Evolutionary conservation across 148 eudicot genomes (phyloP).

Genomic region (Tetragonia tetragonoides): DNA sequence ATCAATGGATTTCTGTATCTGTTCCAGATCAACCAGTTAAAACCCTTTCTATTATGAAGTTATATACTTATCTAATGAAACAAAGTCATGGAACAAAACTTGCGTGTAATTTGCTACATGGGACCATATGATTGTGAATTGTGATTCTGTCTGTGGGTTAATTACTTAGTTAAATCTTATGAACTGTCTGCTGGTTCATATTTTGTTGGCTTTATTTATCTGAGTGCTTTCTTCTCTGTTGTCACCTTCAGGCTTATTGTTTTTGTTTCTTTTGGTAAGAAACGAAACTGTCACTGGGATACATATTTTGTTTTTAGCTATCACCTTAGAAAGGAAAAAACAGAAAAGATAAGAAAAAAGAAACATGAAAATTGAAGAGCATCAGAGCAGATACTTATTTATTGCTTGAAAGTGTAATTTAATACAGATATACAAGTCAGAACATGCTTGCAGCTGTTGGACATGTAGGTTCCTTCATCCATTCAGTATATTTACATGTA

Average conservation of each 20-base stretch:
- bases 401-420: conserved; percentile 6
- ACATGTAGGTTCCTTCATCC: not conserved
- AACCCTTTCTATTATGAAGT: not conserved
- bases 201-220: not conserved
- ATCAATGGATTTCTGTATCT: not conserved
- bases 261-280: not conserved
- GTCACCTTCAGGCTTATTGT: not conserved
- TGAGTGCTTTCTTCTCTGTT: not conserved
- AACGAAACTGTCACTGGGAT: no score
- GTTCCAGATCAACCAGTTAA: not conserved
- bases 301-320: not conserved
- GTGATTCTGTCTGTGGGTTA: not conserved
- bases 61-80: not conserved
- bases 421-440: not conserved
- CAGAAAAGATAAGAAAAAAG: not conserved
- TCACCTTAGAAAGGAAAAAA: no score
- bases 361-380: not conserved
- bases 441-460: not conserved
- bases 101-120: not conserved
- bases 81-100: not conserved
- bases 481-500: conserved; percentile 9
- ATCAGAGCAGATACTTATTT: not conserved
- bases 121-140: not conserved
- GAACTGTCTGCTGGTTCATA: not conserved
- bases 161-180: not conserved